Conservation (phyloP, 148 eudicot species). For the Nyssa sinensis region DNA sequence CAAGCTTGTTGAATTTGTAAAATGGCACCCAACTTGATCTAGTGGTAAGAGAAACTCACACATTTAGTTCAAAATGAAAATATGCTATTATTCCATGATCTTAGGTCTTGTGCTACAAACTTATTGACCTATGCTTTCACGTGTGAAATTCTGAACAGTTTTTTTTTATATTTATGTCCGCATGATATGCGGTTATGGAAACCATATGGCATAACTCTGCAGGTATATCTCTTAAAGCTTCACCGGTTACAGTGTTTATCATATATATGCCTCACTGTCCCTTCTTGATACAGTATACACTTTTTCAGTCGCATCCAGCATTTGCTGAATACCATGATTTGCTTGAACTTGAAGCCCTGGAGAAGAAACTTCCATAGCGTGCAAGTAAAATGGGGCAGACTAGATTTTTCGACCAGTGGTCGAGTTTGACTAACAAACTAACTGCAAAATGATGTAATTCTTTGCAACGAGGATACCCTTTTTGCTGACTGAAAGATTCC, state of each 20-base stretch:
- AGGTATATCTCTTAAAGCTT: background rate
- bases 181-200: background rate
- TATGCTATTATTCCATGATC: conserved; percentile 12
- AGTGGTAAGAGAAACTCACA: conserved; percentile 48
- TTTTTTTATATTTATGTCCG: background rate
- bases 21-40: conserved; percentile 98
- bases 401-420: background rate
- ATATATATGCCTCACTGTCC: conserved; percentile 4
- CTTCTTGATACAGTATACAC: conserved; percentile 6
- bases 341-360: conserved; percentile 70
- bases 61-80: conserved; percentile 8
- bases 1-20: conserved; percentile 96
- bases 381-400: conserved; percentile 22
- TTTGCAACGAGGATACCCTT: background rate
- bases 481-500: background rate
- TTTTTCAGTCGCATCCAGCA: conserved; percentile 54
- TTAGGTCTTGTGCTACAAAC: background rate
- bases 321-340: conserved; percentile 66
- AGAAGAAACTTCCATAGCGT: conserved; percentile 39
- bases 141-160: background rate
- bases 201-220: conserved; percentile 9
- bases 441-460: background rate
- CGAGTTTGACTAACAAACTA: background rate
- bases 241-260: background rate
- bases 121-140: background rate